Evolutionary conservation across 306 rosid genomes (phyloP).

Genomic region (Senna tora): DNA sequence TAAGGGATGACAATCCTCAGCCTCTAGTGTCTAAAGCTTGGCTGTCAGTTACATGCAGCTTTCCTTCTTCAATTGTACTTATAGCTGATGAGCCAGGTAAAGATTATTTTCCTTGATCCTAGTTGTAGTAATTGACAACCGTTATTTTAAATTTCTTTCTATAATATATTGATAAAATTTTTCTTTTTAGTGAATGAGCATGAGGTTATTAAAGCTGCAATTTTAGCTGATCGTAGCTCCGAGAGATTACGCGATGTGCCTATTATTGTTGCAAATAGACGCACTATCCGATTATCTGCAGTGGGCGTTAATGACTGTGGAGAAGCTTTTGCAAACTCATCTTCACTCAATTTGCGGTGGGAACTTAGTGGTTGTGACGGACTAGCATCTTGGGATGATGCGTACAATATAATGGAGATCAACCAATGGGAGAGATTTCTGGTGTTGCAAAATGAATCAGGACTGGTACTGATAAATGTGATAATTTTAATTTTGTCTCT

Average conservation of each 20-base stretch:
- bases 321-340: conserved; percentile 87
- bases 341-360: conserved; percentile 87
- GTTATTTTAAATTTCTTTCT: conserved; percentile 17
- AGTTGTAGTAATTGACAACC: conserved; percentile 32
- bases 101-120: conserved; percentile 28
- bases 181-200: conserved; percentile 64
- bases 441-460: conserved; percentile 85
- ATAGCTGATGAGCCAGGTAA: conserved; percentile 87
- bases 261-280: conserved; percentile 87
- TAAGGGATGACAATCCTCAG: conserved; percentile 85
- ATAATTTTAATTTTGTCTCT: conserved; percentile 32
- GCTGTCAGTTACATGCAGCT: conserved; percentile 58
- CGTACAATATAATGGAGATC: conserved; percentile 49
- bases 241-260: conserved; percentile 58
- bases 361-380: conserved; percentile 74
- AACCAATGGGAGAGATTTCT: conserved; percentile 79
- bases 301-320: conserved; percentile 73
- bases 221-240: conserved; percentile 68
- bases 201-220: conserved; percentile 59
- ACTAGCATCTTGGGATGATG: conserved; percentile 75
- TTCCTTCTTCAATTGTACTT: conserved; percentile 76
- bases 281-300: conserved; percentile 71
- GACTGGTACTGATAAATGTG: conserved; percentile 60
- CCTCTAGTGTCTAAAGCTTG: conserved; percentile 66
- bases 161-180: conserved; percentile 30